phyloP scores from a whole-genome alignment of 805 yeast species.

The Spathaspora hagerdaliae region DNA sequence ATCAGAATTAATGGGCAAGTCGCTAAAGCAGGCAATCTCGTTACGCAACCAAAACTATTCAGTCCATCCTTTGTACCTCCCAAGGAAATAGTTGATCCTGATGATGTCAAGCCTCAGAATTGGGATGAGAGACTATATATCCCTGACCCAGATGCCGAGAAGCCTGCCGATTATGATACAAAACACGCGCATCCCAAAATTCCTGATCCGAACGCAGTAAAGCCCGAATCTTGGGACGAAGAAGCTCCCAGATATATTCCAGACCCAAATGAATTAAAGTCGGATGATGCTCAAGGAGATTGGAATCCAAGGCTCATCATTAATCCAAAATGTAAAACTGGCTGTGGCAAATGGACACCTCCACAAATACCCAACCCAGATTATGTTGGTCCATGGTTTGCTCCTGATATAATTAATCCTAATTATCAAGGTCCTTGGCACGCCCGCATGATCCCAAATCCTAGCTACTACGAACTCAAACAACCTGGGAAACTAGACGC shows the following conservation, averaged over 20 bases:
- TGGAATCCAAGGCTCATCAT: conserved; percentile 70
- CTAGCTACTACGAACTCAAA: conserved; percentile 57
- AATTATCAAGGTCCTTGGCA: conserved; percentile 75
- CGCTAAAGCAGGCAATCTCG: conserved; percentile 64
- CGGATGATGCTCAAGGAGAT: conserved; percentile 77
- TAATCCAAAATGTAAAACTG: conserved; percentile 68
- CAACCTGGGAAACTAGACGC: conserved; percentile 54
- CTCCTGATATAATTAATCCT: conserved; percentile 69
- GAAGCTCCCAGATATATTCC: conserved; percentile 50
- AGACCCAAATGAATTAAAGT: conserved; percentile 65
- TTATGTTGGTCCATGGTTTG: conserved; percentile 76
- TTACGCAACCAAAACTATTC: conserved; percentile 48
- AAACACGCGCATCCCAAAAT: conserved; percentile 54
- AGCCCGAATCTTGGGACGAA: conserved; percentile 83
- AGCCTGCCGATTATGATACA: conserved; percentile 88
- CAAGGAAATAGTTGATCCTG: conserved; percentile 47
- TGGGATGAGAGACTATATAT: conserved; percentile 75
- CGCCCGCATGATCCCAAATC: conserved; percentile 65
- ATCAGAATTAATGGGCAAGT: conserved; percentile 79
- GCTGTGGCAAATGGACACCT: conserved; percentile 78
- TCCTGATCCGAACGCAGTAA: conserved; percentile 60
- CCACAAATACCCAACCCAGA: conserved; percentile 65
- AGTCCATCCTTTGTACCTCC: conserved; percentile 69
- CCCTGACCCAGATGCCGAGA: conserved; percentile 62
- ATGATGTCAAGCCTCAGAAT: conserved; percentile 65